Percentiles rank a stretch among this genome's conserved stretches.
Conservation (phyloP, 805 yeast genomes). For the Candida tibetensis region DNA sequence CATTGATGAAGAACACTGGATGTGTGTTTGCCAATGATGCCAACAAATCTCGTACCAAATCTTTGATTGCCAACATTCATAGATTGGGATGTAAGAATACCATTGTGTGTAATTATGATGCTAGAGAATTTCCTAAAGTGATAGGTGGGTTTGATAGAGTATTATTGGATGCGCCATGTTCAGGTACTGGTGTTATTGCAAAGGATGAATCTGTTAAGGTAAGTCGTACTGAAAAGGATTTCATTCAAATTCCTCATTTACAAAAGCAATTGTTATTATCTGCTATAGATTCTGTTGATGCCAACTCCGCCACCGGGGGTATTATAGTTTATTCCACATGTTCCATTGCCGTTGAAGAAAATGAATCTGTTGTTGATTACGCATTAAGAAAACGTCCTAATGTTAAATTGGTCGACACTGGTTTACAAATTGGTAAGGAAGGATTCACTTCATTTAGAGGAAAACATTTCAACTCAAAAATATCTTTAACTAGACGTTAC, state of each 20-base stretch:
- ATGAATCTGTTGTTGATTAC: conserved; percentile 97
- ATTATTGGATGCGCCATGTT: conserved; percentile 96
- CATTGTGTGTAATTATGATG: conserved; percentile 95
- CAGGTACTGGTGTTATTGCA: conserved; percentile 99
- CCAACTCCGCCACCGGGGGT: conserved; percentile 89
- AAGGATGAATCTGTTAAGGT: conserved; percentile 94
- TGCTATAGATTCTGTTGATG: conserved; percentile 97
- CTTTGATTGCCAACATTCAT: conserved; percentile 94
- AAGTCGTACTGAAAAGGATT: conserved; percentile 92
- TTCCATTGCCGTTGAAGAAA: conserved; percentile 97
- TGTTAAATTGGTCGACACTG: conserved; percentile 90
- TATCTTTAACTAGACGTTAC: conserved; percentile 86
- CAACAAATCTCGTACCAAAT: conserved; percentile 93
- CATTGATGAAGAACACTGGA: conserved; percentile 97
- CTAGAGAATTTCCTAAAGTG: conserved; percentile 96
- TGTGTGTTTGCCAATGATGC: conserved; percentile 96
- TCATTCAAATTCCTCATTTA: conserved; percentile 92
- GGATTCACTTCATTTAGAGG: conserved; percentile 95
- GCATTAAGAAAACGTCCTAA: conserved; percentile 95
- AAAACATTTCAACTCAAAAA: conserved; percentile 74
- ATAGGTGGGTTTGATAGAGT: conserved; percentile 98
- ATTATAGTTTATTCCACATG: conserved; percentile 95
- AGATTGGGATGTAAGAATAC: conserved; percentile 96
- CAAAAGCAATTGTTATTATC: conserved; percentile 91
- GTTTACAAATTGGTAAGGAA: conserved; percentile 89